These are phyloP conservation scores for Oldenlandia corymbosa DNA, from an alignment of 257 asterid species.

Conservation along the genomic window DNA sequence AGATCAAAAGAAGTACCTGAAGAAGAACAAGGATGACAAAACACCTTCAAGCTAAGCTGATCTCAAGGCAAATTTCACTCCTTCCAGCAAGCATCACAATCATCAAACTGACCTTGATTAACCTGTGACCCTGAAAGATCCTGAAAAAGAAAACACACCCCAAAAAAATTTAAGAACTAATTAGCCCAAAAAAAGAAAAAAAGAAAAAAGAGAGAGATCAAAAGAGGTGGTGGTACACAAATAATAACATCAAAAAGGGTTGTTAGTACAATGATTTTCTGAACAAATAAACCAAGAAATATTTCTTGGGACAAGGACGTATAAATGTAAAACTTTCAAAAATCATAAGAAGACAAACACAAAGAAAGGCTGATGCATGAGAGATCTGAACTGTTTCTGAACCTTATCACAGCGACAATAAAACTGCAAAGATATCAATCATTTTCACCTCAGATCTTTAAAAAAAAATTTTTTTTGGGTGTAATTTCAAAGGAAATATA, in stretches of 20 bases:
- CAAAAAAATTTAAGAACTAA: not conserved
- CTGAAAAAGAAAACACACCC: no score
- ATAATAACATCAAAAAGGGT: not conserved
- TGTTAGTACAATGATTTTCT: conserved; percentile 12
- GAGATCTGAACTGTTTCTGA: conserved; percentile 27
- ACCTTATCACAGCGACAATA: conserved; percentile 22
- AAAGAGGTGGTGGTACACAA: conserved; percentile 13
- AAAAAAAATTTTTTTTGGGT: conserved; percentile 25
- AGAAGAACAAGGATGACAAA: conserved; percentile 30
- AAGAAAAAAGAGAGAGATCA: not conserved
- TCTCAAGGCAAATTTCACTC: conserved; percentile 24
- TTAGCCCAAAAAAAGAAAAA: no score
- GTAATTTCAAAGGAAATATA: no score
- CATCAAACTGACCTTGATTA: conserved; percentile 2
- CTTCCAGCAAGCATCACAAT: conserved; percentile 6
- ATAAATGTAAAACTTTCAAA: not conserved
- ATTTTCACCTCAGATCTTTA: conserved; percentile 33
- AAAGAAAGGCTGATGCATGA: conserved; percentile 9
- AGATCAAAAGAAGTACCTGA: conserved; percentile 16
- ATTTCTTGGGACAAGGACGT: not conserved
- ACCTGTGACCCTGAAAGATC: not conserved
- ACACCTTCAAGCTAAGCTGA: no score
- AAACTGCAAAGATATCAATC: conserved; percentile 31
- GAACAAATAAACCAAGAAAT: conserved; percentile 10
- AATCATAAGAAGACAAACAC: not conserved